A percentile compares a stretch with the other conserved stretches of the same genome.
phyloP scores from a whole-genome alignment of 192 early-diverging fungal species.

The Allomyces arbusculus region DNA sequence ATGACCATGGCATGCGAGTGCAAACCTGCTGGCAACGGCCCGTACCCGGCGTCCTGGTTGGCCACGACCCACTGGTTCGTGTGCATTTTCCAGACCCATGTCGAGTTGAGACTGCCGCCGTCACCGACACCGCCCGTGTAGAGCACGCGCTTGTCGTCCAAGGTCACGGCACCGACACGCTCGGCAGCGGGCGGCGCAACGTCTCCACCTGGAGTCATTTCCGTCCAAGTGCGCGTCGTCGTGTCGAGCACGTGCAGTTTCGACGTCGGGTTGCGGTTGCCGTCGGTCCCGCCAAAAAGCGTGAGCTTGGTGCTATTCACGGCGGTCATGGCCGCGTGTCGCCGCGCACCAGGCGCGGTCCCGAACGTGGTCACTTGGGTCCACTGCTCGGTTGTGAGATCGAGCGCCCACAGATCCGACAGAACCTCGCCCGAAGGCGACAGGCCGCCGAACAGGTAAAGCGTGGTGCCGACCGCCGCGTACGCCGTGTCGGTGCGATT shows the following conservation, averaged over 20 bases:
- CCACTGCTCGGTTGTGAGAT: background rate
- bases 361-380: background rate
- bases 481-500: background rate
- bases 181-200: background rate
- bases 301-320: background rate
- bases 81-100: background rate
- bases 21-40: background rate
- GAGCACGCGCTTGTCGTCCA: background rate
- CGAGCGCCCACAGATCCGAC: background rate
- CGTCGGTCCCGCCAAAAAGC: background rate
- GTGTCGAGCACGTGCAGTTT: background rate
- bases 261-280: too few species aligned
- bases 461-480: background rate
- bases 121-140: background rate
- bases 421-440: background rate
- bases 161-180: background rate
- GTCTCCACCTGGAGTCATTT: too few species aligned
- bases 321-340: background rate
- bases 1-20: background rate
- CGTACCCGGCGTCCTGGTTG: background rate
- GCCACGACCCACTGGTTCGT: background rate
- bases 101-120: background rate
- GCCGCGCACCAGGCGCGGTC: background rate
- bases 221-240: background rate
- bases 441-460: background rate